Conservation (phyloP, 2,329 filamentous ascomycete species). For the Alternaria gaisen region DNA sequence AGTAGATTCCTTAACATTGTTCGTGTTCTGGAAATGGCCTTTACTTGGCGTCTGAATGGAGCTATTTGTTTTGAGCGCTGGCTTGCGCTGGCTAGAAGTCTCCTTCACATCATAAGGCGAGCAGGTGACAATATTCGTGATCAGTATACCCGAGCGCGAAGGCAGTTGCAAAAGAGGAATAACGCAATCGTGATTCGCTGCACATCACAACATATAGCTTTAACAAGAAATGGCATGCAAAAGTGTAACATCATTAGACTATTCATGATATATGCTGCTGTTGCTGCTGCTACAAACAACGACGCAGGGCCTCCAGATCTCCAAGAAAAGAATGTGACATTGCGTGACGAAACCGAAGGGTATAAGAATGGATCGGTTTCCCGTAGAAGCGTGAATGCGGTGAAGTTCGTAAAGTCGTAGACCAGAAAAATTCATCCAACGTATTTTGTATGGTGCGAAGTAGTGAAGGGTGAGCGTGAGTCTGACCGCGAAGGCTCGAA, state of each 20-base stretch:
- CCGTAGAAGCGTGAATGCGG: neutral
- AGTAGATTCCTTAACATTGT: neutral
- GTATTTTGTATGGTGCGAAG: constrained; percentile 9
- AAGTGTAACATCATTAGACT: neutral
- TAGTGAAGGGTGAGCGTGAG: neutral
- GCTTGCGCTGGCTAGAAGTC: neutral
- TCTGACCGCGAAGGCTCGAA: neutral
- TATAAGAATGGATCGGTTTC: constrained; percentile 9
- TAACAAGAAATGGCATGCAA: neutral
- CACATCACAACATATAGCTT: neutral
- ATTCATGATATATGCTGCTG: neutral
- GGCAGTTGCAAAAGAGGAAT: neutral
- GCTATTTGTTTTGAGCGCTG: neutral
- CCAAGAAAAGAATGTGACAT: neutral
- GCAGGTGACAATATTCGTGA: neutral
- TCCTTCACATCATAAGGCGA: neutral
- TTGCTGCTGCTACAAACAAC: neutral
- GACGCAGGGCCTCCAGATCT: neutral
- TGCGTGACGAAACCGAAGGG: constrained; percentile 6
- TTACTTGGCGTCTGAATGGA: neutral
- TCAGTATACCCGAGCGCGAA: neutral
- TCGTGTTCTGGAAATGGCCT: neutral
- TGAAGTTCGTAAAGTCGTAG: constrained; percentile 9
- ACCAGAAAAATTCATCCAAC: constrained; percentile 2
- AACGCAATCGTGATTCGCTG: neutral